phyloP scores from a whole-genome alignment of 2,329 filamentous ascomycete species.

The Mycosphaerelloides madeirae region DNA sequence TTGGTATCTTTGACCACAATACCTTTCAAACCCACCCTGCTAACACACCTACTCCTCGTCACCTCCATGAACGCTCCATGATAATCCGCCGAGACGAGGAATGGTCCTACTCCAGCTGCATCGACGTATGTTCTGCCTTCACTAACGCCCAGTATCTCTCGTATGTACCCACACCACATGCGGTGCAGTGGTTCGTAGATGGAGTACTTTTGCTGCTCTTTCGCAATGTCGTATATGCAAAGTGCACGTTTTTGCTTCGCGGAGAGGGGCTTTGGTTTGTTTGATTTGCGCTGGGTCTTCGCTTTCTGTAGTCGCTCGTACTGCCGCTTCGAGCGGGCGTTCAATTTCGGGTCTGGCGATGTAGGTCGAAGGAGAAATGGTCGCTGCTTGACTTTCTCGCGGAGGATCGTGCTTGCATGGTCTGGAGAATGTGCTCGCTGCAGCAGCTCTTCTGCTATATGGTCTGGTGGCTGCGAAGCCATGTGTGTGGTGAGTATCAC shows the following conservation, averaged over 20 bases:
- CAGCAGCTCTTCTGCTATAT: slow-evolving; percentile 57
- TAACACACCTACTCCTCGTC: slow-evolving; percentile 72
- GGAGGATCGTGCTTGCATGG: slow-evolving; percentile 65
- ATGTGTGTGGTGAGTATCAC: slow-evolving; percentile 15
- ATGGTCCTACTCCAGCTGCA: slow-evolving; percentile 58
- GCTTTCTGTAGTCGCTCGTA: slow-evolving; percentile 32
- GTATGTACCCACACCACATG: slow-evolving; percentile 81
- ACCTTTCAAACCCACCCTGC: slow-evolving; percentile 75
- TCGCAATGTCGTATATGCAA: slow-evolving; percentile 69
- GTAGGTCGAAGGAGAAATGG: slow-evolving; percentile 73
- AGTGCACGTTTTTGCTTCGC: slow-evolving; percentile 70
- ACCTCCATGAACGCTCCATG: slow-evolving; percentile 83
- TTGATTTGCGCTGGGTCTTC: slow-evolving; percentile 30
- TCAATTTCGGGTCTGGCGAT: slow-evolving; percentile 56
- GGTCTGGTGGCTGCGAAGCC: slow-evolving; percentile 25
- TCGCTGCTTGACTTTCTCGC: slow-evolving; percentile 76
- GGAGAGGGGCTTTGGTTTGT: slow-evolving; percentile 66
- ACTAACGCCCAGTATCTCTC: slow-evolving; percentile 65
- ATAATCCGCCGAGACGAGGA: slow-evolving; percentile 81
- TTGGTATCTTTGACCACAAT: slow-evolving; percentile 87
- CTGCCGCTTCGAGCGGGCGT: slow-evolving; percentile 49
- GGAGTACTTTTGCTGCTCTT: slow-evolving; percentile 62
- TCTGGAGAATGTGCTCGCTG: slow-evolving; percentile 72
- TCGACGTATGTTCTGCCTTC: slow-evolving; percentile 47
- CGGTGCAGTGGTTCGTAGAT: slow-evolving; percentile 72